These are phyloP conservation scores for Talaromyces sp. DNA, from an alignment of 2,329 filamentous ascomycete genomes.

Conservation along the genomic window DNA sequence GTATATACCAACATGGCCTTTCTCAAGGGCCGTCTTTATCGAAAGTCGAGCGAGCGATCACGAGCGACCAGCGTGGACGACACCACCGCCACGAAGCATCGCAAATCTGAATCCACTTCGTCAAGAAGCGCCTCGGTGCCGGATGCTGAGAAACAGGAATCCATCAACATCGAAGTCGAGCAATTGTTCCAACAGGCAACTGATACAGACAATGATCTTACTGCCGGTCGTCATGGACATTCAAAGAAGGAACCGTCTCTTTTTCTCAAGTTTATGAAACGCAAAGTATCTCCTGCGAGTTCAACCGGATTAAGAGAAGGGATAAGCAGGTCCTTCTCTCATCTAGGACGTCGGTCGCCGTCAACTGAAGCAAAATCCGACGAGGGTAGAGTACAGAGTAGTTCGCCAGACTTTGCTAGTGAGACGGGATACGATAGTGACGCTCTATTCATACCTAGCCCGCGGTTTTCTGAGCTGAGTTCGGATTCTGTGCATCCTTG, in stretches of 20 bases:
- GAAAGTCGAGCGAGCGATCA: slow-evolving; percentile 4
- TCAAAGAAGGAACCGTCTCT: background rate
- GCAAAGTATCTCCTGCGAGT: background rate
- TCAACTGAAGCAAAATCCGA: background rate
- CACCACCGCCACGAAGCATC: background rate
- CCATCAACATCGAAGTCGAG: slow-evolving; percentile 1
- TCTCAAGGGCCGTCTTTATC: slow-evolving; percentile 7
- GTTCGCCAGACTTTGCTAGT: slow-evolving; percentile 28
- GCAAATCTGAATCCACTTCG: background rate
- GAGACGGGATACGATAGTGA: slow-evolving; percentile 41
- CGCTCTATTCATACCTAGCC: slow-evolving; percentile 35
- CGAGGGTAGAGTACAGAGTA: background rate
- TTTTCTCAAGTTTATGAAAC: slow-evolving; percentile 7
- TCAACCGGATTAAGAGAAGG: background rate
- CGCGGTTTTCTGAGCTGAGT: slow-evolving; percentile 22
- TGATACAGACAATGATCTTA: background rate
- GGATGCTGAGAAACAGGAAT: background rate
- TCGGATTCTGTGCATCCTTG: slow-evolving; percentile 10
- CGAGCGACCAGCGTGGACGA: background rate
- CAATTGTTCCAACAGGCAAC: slow-evolving; percentile 10
- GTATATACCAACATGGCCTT: slow-evolving; percentile 9
- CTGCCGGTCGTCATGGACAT: background rate
- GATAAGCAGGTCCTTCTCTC: slow-evolving; percentile 5
- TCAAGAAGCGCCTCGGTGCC: background rate
- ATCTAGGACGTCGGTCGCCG: background rate